Evolutionary conservation across 2,329 filamentous ascomycete genomes (phyloP).

Genomic region (Colletotrichum siamense): DNA sequence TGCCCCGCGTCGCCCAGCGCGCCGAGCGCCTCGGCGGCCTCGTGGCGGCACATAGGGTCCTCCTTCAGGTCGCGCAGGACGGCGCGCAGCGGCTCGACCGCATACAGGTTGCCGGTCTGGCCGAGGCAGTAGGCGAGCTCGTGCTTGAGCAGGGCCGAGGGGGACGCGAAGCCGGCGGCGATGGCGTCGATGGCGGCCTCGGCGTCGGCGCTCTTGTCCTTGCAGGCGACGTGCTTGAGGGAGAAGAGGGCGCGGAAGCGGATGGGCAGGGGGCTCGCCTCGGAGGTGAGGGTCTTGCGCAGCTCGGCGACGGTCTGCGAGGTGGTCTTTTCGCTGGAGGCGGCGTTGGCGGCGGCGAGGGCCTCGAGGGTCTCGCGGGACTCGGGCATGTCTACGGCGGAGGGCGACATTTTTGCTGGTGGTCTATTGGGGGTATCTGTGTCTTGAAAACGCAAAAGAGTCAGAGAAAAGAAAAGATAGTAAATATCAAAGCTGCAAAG

Average conservation of each 20-base stretch:
- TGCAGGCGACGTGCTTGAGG: conserved; percentile 88
- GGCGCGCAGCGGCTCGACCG: conserved; percentile 73
- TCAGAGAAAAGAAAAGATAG: not conserved
- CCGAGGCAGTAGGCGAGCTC: conserved; percentile 97
- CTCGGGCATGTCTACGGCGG: conserved; percentile 21
- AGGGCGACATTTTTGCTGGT: conserved; percentile 27
- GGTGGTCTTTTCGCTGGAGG: not conserved
- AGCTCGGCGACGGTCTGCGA: conserved; percentile 59
- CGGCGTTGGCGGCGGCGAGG: conserved; percentile 11
- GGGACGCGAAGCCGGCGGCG: conserved; percentile 82
- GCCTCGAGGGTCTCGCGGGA: conserved; percentile 17
- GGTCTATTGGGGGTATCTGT: not conserved
- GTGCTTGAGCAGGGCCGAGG: conserved; percentile 92
- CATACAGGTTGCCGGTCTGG: conserved; percentile 80
- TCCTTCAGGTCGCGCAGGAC: conserved; percentile 82
- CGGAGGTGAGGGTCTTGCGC: conserved; percentile 79
- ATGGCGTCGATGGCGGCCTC: conserved; percentile 76
- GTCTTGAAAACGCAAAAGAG: not conserved
- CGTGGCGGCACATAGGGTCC: conserved; percentile 94
- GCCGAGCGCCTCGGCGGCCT: conserved; percentile 93
- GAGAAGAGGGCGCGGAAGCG: conserved; percentile 98
- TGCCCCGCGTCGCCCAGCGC: conserved; percentile 80
- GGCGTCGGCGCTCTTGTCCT: conserved; percentile 65
- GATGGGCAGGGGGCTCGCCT: conserved; percentile 80
- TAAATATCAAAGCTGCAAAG: not conserved